A percentile compares a stretch with the other conserved stretches of the same genome.
Conservation (phyloP, 1,284 basidiomycete genomes). For the Volvariella volvacea region DNA sequence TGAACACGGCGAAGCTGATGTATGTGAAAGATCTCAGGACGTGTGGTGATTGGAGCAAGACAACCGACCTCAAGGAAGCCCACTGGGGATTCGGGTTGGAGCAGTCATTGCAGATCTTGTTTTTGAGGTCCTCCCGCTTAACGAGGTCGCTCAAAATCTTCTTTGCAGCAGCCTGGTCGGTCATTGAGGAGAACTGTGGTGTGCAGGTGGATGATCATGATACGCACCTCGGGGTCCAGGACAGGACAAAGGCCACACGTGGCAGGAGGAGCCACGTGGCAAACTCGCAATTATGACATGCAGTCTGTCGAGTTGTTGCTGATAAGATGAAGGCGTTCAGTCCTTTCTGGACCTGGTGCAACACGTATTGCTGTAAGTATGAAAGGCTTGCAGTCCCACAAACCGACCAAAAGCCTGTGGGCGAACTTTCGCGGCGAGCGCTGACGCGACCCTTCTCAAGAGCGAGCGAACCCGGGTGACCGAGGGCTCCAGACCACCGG, state of each 20-base stretch:
- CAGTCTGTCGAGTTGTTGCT: background rate
- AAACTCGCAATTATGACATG: too few relatives aligned
- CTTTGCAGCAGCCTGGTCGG: constrained; percentile 62
- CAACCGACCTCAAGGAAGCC: constrained; percentile 68
- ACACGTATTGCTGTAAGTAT: too few relatives aligned
- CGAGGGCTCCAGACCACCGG: constrained; percentile 5
- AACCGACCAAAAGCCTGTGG: too few relatives aligned
- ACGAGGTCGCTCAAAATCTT: constrained; percentile 70
- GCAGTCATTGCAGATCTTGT: constrained; percentile 80
- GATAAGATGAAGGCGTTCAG: too few relatives aligned
- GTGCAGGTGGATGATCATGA: background rate
- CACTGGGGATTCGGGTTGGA: constrained; percentile 85
- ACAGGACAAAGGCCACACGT: constrained; percentile 4
- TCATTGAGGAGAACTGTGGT: constrained; percentile 29
- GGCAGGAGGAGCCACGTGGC: constrained; percentile 4
- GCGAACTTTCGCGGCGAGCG: too few relatives aligned
- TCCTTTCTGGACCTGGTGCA: too few relatives aligned
- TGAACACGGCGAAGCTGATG: constrained; percentile 73
- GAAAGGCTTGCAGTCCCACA: too few relatives aligned
- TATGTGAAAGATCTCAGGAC: constrained; percentile 1
- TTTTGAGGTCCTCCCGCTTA: constrained; percentile 63
- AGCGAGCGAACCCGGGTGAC: constrained; percentile 1
- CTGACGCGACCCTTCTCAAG: too few relatives aligned
- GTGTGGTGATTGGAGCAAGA: constrained; percentile 7
- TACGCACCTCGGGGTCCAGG: constrained; percentile 1